Conservation (phyloP, 2,329 filamentous ascomycete genomes). For the Clarireedia hainanense region DNA sequence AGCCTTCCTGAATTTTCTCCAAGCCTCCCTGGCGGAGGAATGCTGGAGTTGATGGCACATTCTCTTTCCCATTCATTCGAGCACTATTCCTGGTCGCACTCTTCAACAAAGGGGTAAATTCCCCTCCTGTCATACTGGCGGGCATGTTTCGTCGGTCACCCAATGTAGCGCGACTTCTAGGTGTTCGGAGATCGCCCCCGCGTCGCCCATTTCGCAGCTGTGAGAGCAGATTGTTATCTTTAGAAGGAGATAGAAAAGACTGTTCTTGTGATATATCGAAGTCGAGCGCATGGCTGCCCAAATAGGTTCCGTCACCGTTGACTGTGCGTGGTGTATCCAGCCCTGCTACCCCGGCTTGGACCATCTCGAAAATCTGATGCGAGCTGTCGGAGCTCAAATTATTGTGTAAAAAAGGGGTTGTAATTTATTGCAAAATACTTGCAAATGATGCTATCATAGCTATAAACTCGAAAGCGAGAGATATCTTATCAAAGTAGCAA, state of each 20-base stretch:
- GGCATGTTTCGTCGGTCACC: slow-evolving; percentile 66
- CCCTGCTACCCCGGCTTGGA: slow-evolving; percentile 52
- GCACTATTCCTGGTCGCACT: slow-evolving; percentile 65
- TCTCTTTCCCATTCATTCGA: slow-evolving; percentile 56
- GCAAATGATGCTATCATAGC: slow-evolving; percentile 17
- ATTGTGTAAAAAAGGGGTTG: slow-evolving; percentile 13
- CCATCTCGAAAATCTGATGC: slow-evolving; percentile 43
- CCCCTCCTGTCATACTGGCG: slow-evolving; percentile 52
- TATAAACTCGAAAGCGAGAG: slow-evolving; percentile 26
- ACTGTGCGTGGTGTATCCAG: slow-evolving; percentile 85
- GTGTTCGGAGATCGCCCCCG: slow-evolving; percentile 59
- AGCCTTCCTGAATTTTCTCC: slow-evolving; percentile 59
- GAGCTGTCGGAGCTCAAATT: slow-evolving; percentile 17
- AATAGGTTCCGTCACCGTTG: slow-evolving; percentile 74
- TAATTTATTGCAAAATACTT: slow-evolving; percentile 17
- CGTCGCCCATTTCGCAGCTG: slow-evolving; percentile 61
- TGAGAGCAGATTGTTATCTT: slow-evolving; percentile 64
- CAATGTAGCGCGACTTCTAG: slow-evolving; percentile 60
- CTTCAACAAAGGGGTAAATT: slow-evolving; percentile 93
- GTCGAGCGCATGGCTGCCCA: slow-evolving; percentile 56
- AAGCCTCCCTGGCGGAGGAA: slow-evolving; percentile 50
- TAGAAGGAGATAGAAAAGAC: slow-evolving; percentile 75
- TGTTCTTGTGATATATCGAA: slow-evolving; percentile 82
- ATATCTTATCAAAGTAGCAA: not conserved
- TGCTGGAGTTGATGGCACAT: slow-evolving; percentile 60